These are phyloP conservation scores for Plenodomus lindquistii DNA, from an alignment of 2,329 filamentous ascomycete species.

Conservation along the genomic window DNA sequence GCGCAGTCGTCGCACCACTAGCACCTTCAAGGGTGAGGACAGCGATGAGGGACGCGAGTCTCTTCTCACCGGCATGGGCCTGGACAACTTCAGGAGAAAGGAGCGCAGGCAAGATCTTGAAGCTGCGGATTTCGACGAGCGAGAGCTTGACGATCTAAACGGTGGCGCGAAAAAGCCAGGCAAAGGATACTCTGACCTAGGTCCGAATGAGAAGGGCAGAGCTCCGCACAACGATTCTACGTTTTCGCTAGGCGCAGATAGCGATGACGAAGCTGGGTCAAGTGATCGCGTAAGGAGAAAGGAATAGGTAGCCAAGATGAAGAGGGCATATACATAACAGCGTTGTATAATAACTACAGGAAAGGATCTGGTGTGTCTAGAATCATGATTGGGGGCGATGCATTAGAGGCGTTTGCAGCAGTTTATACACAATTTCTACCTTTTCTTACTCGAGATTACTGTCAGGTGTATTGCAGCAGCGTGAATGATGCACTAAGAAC, in stretches of 20 bases:
- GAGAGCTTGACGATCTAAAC: slow-evolving; percentile 61
- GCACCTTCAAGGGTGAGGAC: slow-evolving; percentile 51
- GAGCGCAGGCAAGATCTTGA: slow-evolving; percentile 57
- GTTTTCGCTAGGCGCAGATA: slow-evolving; percentile 56
- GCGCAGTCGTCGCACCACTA: slow-evolving; percentile 51
- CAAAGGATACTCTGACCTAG: slow-evolving; percentile 28
- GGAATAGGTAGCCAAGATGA: slow-evolving; percentile 29
- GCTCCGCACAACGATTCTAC: slow-evolving; percentile 43
- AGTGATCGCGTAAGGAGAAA: slow-evolving; percentile 38
- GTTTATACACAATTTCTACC: slow-evolving; percentile 1
- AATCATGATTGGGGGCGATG: not conserved
- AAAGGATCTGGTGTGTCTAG: not conserved
- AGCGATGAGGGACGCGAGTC: slow-evolving; percentile 51
- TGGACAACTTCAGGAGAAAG: slow-evolving; percentile 53
- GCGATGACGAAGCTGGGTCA: slow-evolving; percentile 41
- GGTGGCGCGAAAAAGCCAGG: slow-evolving; percentile 26
- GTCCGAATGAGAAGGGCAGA: slow-evolving; percentile 29
- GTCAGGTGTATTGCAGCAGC: not conserved
- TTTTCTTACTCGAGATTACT: not conserved
- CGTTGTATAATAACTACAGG: not conserved
- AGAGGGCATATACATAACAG: not conserved
- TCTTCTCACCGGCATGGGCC: slow-evolving; percentile 48
- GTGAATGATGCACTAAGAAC: not conserved
- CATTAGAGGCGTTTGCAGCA: slow-evolving; percentile 11
- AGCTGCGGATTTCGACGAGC: slow-evolving; percentile 65